A percentile compares a stretch with the other conserved stretches of the same genome.
phyloP scores from a whole-genome alignment of 805 yeast species.

The Wickerhamomyces xylosicus region DNA sequence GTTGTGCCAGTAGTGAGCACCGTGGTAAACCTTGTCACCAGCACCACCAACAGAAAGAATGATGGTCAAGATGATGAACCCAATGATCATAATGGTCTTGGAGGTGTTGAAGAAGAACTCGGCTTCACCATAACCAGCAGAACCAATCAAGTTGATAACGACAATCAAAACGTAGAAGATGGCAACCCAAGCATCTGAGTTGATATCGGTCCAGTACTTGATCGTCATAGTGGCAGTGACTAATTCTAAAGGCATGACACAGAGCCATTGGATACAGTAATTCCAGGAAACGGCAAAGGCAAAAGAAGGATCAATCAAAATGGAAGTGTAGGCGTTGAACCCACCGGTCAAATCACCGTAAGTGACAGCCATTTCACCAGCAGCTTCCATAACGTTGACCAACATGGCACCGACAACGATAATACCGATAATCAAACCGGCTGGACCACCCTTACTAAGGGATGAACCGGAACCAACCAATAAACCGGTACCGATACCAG shows the following conservation, averaged over 20 bases:
- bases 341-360: constrained; percentile 29
- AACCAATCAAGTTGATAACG: constrained; percentile 45
- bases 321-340: constrained; percentile 27
- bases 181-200: constrained; percentile 46
- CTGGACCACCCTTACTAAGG: constrained; percentile 55
- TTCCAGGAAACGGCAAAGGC: constrained; percentile 57
- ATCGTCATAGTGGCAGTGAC: constrained; percentile 46
- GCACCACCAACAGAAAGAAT: constrained; percentile 52
- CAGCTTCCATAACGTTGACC: constrained; percentile 46
- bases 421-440: constrained; percentile 46
- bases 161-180: constrained; percentile 43
- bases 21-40: constrained; percentile 43
- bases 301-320: constrained; percentile 38
- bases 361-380: constrained; percentile 41
- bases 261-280: constrained; percentile 45
- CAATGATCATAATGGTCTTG: constrained; percentile 48
- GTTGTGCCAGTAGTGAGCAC: constrained; percentile 45
- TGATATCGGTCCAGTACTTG: constrained; percentile 33
- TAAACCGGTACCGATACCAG: constrained; percentile 69
- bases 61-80: constrained; percentile 46
- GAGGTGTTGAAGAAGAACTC: constrained; percentile 46
- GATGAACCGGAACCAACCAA: constrained; percentile 61
- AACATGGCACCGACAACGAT: constrained; percentile 51
- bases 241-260: constrained; percentile 43
- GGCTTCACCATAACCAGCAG: constrained; percentile 60